Evolutionary conservation across 106 monocot species (phyloP).

Genomic region (Ottelia alismoides): DNA sequence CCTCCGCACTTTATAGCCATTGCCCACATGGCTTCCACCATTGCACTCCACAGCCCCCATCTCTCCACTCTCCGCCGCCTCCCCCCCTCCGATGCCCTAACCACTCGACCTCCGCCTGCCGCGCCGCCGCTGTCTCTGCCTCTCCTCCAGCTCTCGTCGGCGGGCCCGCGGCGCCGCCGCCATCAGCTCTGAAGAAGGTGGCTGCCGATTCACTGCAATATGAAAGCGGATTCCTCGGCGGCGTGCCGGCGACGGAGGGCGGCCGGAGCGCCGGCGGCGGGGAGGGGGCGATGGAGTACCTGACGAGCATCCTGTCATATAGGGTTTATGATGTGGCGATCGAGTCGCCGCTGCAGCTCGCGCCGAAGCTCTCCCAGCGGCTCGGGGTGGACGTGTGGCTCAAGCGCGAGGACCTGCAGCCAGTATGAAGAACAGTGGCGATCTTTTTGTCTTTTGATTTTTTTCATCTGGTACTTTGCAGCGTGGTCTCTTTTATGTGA

Average conservation of each 20-base stretch:
- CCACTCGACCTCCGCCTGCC: background rate
- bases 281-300: constrained; percentile 43
- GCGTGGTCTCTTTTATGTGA: too few relatives aligned
- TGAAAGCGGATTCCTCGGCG: constrained; percentile 62
- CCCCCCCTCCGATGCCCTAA: too few relatives aligned
- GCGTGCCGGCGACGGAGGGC: constrained; percentile 31
- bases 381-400: constrained; percentile 64
- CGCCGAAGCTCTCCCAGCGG: constrained; percentile 65
- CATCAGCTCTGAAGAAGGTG: constrained; percentile 19
- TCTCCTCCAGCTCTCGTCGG: background rate
- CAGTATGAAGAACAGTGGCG: constrained; percentile 19
- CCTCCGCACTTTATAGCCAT: too few relatives aligned
- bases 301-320: constrained; percentile 53
- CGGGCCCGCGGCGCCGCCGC: background rate
- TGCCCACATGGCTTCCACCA: too few relatives aligned
- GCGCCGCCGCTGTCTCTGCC: constrained; percentile 4
- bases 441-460: background rate
- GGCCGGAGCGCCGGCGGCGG: constrained; percentile 2
- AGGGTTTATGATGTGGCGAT: constrained; percentile 86
- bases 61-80: too few relatives aligned
- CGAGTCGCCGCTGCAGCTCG: constrained; percentile 75
- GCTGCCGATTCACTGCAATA: constrained; percentile 53
- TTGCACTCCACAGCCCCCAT: too few relatives aligned
- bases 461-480: too few relatives aligned
- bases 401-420: constrained; percentile 91